A percentile compares a stretch with the other conserved stretches of the same genome.
Conservation (phyloP, 2,329 filamentous ascomycete genomes). For the Talaromyces piceae region DNA sequence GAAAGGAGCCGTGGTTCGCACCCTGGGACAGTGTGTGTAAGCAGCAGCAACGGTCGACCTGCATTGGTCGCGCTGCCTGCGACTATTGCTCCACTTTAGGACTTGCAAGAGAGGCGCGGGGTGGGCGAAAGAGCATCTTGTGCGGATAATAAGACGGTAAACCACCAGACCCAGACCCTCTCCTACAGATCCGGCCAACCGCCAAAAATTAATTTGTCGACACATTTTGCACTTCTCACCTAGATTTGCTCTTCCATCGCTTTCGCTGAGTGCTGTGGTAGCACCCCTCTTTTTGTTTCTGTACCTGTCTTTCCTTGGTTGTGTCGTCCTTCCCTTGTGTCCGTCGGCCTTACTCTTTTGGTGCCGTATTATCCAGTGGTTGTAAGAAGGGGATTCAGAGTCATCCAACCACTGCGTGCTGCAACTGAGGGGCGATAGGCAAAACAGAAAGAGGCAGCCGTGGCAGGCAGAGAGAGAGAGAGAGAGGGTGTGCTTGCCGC, state of each 20-base stretch:
- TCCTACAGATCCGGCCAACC: constrained; percentile 2
- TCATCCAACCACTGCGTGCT: neutral
- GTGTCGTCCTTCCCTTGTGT: neutral
- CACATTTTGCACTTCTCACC: neutral
- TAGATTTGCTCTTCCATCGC: neutral
- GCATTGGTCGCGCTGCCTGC: constrained; percentile 8
- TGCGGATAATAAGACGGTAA: constrained; percentile 1
- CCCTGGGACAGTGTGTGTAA: neutral
- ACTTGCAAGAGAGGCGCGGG: neutral
- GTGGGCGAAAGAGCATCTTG: neutral
- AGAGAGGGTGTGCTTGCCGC: constrained; percentile 20
- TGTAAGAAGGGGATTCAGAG: neutral
- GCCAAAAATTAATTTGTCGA: constrained; percentile 2
- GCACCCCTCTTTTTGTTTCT: neutral
- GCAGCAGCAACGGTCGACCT: constrained; percentile 11
- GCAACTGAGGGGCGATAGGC: constrained; percentile 13
- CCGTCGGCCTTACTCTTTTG: neutral
- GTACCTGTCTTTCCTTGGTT: constrained; percentile 2
- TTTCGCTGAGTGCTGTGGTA: neutral
- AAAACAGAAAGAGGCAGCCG: constrained; percentile 21
- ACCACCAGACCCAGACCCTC: neutral
- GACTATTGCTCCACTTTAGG: constrained; percentile 6
- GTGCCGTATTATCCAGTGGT: neutral
- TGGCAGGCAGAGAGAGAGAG: constrained; percentile 11
- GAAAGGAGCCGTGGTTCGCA: constrained; percentile 25